Percentiles rank a stretch among this genome's conserved stretches.
Conservation (phyloP, 441 rosid species). For the Pelargonium fulgidum region DNA sequence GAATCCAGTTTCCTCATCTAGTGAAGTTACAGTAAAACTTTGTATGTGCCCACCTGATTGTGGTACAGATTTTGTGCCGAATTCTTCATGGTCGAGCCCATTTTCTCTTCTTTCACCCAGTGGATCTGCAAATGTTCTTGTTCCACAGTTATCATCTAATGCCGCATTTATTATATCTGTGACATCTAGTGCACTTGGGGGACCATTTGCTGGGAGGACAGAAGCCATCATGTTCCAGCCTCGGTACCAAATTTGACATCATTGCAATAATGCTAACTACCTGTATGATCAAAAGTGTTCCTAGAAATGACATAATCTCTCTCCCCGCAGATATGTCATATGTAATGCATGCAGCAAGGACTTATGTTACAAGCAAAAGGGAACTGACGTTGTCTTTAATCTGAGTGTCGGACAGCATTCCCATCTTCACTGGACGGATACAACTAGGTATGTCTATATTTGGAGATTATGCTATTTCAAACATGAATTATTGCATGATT, state of each 20-base stretch:
- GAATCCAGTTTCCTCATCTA: slow-evolving; percentile 37
- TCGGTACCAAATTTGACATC: slow-evolving; percentile 39
- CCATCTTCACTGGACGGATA: slow-evolving; percentile 86
- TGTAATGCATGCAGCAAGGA: slow-evolving; percentile 85
- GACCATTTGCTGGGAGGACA: slow-evolving; percentile 68
- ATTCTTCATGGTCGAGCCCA: slow-evolving; percentile 65
- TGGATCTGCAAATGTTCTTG: slow-evolving; percentile 71
- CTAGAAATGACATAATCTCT: slow-evolving; percentile 9
- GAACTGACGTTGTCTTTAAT: slow-evolving; percentile 58
- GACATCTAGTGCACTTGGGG: slow-evolving; percentile 59
- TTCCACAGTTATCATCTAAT: slow-evolving; percentile 59
- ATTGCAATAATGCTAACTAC: slow-evolving; percentile 9
- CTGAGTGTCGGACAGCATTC: slow-evolving; percentile 74
- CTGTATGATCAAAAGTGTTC: background rate
- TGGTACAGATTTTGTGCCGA: slow-evolving; percentile 35
- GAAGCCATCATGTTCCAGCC: slow-evolving; percentile 87
- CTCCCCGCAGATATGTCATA: slow-evolving; percentile 66
- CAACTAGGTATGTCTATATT: slow-evolving; percentile 49
- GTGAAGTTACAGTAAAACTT: slow-evolving; percentile 56
- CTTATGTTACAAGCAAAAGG: slow-evolving; percentile 82
- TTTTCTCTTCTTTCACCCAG: slow-evolving; percentile 78
- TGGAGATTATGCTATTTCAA: slow-evolving; percentile 9
- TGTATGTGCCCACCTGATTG: slow-evolving; percentile 43
- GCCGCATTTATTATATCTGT: slow-evolving; percentile 75
- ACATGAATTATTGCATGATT: background rate